Conservation (phyloP, 805 yeast genomes). For the Ogataea paraovalis region DNA sequence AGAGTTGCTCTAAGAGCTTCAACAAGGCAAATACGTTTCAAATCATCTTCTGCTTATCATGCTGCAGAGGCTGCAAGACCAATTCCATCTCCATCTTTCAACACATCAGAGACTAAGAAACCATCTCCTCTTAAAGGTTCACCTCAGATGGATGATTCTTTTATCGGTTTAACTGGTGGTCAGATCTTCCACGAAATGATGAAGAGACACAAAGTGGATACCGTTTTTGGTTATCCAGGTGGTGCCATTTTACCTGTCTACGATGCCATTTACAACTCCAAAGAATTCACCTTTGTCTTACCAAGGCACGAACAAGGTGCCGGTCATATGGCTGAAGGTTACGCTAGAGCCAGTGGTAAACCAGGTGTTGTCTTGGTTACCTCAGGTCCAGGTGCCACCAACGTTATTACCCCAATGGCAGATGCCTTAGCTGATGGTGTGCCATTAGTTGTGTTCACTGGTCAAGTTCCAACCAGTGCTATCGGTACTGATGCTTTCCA, state of each 20-base stretch:
- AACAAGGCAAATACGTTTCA: conserved; percentile 11
- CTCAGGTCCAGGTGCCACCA: conserved; percentile 99
- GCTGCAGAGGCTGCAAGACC: conserved; percentile 21
- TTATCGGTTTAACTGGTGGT: conserved; percentile 97
- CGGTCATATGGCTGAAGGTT: conserved; percentile 99
- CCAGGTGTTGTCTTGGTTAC: conserved; percentile 98
- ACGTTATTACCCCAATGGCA: conserved; percentile 97
- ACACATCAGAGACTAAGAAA: conserved; percentile 27
- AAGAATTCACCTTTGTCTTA: conserved; percentile 81
- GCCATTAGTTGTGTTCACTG: conserved; percentile 93
- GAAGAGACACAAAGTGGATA: conserved; percentile 92
- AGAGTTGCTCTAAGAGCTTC: conserved; percentile 1
- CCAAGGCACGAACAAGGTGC: conserved; percentile 99
- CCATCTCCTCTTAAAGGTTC: conserved; percentile 13
- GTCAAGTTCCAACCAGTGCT: conserved; percentile 93
- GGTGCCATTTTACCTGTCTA: conserved; percentile 98
- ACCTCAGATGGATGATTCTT: conserved; percentile 66
- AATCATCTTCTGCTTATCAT: conserved; percentile 21
- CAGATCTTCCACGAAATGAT: conserved; percentile 99
- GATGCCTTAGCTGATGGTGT: conserved; percentile 97
- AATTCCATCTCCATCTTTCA: conserved; percentile 49
- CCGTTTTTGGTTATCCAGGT: conserved; percentile 97
- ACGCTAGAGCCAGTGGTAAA: conserved; percentile 91
- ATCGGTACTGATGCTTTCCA: conserved; percentile 99
- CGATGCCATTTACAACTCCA: conserved; percentile 92